Evolutionary conservation across 208 protist species (phyloP).

Genomic region (Naegleria lovaniensis): DNA sequence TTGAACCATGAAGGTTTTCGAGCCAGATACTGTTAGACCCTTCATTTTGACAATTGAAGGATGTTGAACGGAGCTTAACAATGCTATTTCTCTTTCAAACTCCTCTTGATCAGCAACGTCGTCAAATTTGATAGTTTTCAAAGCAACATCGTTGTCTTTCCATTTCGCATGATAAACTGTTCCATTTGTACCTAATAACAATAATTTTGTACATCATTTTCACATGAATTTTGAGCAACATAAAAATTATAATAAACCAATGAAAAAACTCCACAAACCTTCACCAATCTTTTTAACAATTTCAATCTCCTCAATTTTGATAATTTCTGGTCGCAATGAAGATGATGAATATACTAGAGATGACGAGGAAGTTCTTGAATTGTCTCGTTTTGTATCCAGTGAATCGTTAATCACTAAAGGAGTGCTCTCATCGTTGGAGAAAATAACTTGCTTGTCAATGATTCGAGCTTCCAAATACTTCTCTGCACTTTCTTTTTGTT

Average conservation of each 20-base stretch:
- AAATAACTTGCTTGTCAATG: background rate
- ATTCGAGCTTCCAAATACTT: background rate
- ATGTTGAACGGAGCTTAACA: background rate
- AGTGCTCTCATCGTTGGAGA: background rate
- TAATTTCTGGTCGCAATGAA: background rate
- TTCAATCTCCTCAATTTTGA: background rate
- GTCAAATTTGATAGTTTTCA: background rate
- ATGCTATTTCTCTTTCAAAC: background rate
- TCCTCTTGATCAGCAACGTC: background rate
- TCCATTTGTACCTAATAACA: background rate
- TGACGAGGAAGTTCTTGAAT: too few species aligned
- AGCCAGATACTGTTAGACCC: background rate
- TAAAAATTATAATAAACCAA: too few species aligned
- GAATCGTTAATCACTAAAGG: background rate
- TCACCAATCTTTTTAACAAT: background rate
- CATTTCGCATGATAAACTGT: background rate
- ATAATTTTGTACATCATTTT: too few species aligned
- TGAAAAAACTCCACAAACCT: too few species aligned
- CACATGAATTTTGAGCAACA: too few species aligned
- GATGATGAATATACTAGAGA: too few species aligned
- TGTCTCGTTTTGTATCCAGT: background rate
- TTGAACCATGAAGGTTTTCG: background rate
- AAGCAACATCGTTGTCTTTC: background rate
- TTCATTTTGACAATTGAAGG: background rate
- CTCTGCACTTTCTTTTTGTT: background rate